These are phyloP conservation scores for Alternaria gansuensis DNA, from an alignment of 2,329 filamentous ascomycete genomes.

Conservation along the genomic window DNA sequence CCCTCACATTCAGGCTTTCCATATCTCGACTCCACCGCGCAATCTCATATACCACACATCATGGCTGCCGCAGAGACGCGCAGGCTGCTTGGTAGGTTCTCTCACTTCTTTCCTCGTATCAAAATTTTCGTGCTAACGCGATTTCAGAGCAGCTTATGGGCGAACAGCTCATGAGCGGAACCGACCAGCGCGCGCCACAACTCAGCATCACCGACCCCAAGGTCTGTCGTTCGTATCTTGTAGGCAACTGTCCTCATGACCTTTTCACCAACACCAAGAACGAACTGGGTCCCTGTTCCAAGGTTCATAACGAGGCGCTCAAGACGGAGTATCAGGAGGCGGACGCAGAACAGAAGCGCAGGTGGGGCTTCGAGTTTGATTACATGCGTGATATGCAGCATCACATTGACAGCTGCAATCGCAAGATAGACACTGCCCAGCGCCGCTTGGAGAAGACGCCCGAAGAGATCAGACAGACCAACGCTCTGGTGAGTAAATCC, in stretches of 20 bases:
- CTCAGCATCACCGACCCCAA: constrained; percentile 90
- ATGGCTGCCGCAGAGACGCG: constrained; percentile 99
- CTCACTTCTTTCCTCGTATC: background rate
- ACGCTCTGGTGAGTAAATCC: constrained; percentile 68
- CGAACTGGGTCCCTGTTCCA: constrained; percentile 88
- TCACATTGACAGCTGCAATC: constrained; percentile 96
- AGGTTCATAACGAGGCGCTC: constrained; percentile 85
- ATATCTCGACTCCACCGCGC: constrained; percentile 18
- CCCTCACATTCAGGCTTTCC: constrained; percentile 16
- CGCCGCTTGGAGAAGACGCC: constrained; percentile 93
- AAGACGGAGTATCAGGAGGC: constrained; percentile 88
- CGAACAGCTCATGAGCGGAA: constrained; percentile 77
- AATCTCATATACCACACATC: constrained; percentile 28
- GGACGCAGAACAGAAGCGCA: constrained; percentile 73
- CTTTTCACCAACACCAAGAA: constrained; percentile 99
- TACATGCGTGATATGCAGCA: constrained; percentile 96
- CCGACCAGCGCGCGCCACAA: constrained; percentile 77
- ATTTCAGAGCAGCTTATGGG: constrained; percentile 82
- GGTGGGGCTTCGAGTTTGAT: constrained; percentile 93
- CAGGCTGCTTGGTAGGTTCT: constrained; percentile 80
- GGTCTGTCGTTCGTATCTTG: constrained; percentile 93
- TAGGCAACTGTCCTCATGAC: constrained; percentile 94
- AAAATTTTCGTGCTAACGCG: constrained; percentile 27
- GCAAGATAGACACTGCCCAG: constrained; percentile 90
- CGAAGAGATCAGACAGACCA: constrained; percentile 96